Percentiles rank a stretch among this genome's conserved stretches.
Evolutionary conservation across 768 basidiomycete genomes (phyloP).

Genomic region (Mycena crocata): DNA sequence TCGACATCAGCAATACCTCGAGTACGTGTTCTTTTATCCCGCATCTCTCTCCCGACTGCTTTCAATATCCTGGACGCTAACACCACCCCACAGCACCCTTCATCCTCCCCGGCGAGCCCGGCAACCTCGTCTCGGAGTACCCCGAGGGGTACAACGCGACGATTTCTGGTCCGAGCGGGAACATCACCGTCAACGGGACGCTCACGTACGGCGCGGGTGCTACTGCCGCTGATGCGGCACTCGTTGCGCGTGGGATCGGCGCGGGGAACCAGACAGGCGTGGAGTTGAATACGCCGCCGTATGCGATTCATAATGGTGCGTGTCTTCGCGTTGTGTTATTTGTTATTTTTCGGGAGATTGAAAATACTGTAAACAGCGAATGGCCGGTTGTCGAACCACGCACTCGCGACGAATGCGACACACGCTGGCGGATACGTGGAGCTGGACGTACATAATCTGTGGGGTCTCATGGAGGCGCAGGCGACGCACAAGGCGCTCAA

Average conservation of each 20-base stretch:
- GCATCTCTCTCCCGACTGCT: background rate
- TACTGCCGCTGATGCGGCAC: conserved; percentile 24
- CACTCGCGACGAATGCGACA: conserved; percentile 79
- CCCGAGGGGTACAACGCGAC: conserved; percentile 80
- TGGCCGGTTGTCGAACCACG: conserved; percentile 63
- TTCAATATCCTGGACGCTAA: too few species aligned
- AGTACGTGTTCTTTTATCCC: conserved; percentile 10
- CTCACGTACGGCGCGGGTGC: conserved; percentile 61
- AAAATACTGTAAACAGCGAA: conserved; percentile 48
- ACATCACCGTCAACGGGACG: conserved; percentile 77
- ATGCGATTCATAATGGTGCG: conserved; percentile 79
- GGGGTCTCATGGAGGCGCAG: conserved; percentile 78
- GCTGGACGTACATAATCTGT: conserved; percentile 77
- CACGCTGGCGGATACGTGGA: conserved; percentile 72
- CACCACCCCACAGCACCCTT: conserved; percentile 57
- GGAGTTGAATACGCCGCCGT: conserved; percentile 70
- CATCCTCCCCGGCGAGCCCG: conserved; percentile 68
- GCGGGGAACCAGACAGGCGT: conserved; percentile 59
- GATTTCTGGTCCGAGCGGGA: conserved; percentile 75
- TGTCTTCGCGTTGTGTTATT: conserved; percentile 10
- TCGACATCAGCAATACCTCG: conserved; percentile 63
- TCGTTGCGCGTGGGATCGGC: conserved; percentile 60
- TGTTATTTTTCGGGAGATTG: background rate
- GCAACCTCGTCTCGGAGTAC: conserved; percentile 64
- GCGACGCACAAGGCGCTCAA: conserved; percentile 71